Evolutionary conservation across 108 stramenopile species (phyloP).

Genomic region (Conticribra weissflogii): DNA sequence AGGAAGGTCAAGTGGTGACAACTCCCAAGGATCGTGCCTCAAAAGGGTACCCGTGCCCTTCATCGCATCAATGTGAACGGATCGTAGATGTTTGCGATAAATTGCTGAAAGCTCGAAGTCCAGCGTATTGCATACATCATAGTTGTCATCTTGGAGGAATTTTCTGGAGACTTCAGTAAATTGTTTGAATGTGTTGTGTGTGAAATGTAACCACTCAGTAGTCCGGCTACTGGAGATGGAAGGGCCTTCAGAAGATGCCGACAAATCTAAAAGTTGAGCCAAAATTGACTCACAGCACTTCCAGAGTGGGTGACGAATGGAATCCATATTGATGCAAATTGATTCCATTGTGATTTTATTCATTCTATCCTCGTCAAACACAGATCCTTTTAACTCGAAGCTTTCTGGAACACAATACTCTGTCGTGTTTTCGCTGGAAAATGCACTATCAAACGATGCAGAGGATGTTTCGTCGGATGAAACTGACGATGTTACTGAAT

Average conservation of each 20-base stretch:
- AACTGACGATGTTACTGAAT: constrained; percentile 11
- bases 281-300: constrained; percentile 32
- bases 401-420: constrained; percentile 9
- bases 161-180: constrained; percentile 20
- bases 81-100: constrained; percentile 57
- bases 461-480: constrained; percentile 19
- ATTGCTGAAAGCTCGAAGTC: constrained; percentile 39
- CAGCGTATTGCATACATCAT: constrained; percentile 27
- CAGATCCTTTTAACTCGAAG: constrained; percentile 19
- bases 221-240: constrained; percentile 6
- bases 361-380: constrained; percentile 10
- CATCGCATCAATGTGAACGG: constrained; percentile 81
- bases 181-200: constrained; percentile 36
- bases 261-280: constrained; percentile 30
- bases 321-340: constrained; percentile 12
- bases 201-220: constrained; percentile 35
- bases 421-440: too few relatives aligned
- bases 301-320: constrained; percentile 36
- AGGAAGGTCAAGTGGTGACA: constrained; percentile 39
- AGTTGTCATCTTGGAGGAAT: constrained; percentile 28
- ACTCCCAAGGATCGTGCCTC: constrained; percentile 66
- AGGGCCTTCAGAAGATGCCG: constrained; percentile 6
- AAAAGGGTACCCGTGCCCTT: constrained; percentile 63
- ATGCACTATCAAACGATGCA: too few relatives aligned
- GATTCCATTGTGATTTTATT: constrained; percentile 8